Evolutionary conservation across 2,329 filamentous ascomycete species (phyloP), one percentile per base, ranked within the genome.

Genomic region (Clonostachys rosea): DNA sequence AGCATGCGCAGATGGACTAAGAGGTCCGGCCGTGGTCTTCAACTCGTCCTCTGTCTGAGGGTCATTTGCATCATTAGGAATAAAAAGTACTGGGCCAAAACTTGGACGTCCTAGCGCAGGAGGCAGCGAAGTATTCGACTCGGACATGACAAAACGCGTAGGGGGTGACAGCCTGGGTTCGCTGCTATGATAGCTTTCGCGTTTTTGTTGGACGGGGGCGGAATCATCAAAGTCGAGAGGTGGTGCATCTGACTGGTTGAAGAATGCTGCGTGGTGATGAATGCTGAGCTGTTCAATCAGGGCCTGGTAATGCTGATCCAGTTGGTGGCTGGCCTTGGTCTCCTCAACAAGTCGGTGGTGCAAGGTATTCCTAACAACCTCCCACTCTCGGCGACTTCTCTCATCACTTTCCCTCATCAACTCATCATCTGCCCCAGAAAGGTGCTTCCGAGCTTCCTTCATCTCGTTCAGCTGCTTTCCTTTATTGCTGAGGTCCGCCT

Each of bases 1-100:
- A 14, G 84, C 78, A 30, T 86, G 83, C 3, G 88, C 89, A 5
- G 86, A 87, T 2, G 89, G 89, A 56, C 87, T 91, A 61, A 92
- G 79, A 1, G 86, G 86, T 3, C 86, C 87, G 30, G 80, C 83
- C 16, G 75, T 78, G 4, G 74, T 74, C 49, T 80, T 79, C 5
- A 85, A 67, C 16, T 86, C 83, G 2, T 81, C 76, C 34, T 87
- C 84, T 6, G 79, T 81, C 47, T 83, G 72, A 10, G 62, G 56
- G 51, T 73, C 55, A 51, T 69, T 39, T 74, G 71, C 7, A 45
- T 37, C 5, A 66, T 57, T 2, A 70, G 66, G 62, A 78, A 71
- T 44, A 76, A 84, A 8, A 79, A 74, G 2, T 73, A 71, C 5
- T 71, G 74, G 6, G 73, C 68, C 55, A 82, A 83, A 6, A 71